Base-by-base conservation (phyloP, 495 filamentous ascomycete genomes). In the Usnea hakonensis region DNA sequence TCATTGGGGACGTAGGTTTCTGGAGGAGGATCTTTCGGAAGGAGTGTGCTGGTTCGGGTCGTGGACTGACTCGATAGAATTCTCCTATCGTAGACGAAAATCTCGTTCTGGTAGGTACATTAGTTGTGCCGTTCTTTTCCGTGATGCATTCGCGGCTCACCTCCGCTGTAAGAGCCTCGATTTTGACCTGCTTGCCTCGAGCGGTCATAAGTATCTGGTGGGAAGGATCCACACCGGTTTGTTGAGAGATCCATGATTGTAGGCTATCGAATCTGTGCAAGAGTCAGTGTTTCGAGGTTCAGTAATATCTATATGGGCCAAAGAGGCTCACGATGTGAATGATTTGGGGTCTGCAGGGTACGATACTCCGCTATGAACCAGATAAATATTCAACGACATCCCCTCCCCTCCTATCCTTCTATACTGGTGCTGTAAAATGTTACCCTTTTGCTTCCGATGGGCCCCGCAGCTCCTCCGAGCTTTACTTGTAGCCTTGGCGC, bases 321-420 rank as follows among this genome's bases (percentile, higher is more conserved):
- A 44, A 17, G 46, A 57, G 59, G 79, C 85, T 71, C 79, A 91
- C 88, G 85, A 86, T 61, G 82, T 73, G 71, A 90, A 85, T 54
- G 83, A 81, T 55, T 82, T 79, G 30, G 83, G 81, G 74, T 95
- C 89, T 64, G 87, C 79, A 68, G 82, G 78, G 71, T 91, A 80
- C 77, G 87, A 86, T 78, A 90, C 85, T 78, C 91, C 91, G 68
- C 87, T 88, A 78, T 94, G 91, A 78, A 90, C 91, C 63, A 94
- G 83, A 74, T 88, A 88, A 74, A 96, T 84, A 74, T 90, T 83
- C 72, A 90, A 78, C 76, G 87, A 86, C 83, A 91, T 91, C 67
- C 72, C 75, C 74, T 72, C 72, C 73, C 70, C 75, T 43, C 61
- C 70, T 75, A 67, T 17, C 28, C 58, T 50, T 50, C 50, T 41